Percentiles rank a stretch among this genome's conserved stretches.
phyloP scores from a whole-genome alignment of 495 filamentous ascomycete species.

The Aspergillus funiculosus region DNA sequence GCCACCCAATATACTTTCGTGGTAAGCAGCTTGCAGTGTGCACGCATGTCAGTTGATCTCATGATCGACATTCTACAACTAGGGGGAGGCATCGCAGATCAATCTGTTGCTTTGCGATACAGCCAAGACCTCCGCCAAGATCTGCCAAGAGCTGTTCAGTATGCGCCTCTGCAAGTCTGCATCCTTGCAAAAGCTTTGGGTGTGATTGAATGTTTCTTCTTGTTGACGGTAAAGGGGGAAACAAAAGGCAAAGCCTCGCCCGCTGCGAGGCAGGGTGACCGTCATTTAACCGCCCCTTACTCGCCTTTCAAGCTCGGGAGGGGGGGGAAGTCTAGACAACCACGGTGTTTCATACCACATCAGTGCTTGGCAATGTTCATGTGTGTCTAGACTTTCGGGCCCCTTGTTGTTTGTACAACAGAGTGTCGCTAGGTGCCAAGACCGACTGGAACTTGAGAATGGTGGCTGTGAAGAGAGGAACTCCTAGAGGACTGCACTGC shows the following conservation, averaged over 20 bases:
- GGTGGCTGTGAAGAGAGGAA: conserved; percentile 2
- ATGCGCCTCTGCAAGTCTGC: conserved; percentile 9
- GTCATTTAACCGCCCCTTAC: conserved; percentile 15
- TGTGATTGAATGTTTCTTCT: neutral
- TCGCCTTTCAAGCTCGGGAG: too few species aligned
- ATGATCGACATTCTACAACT: conserved; percentile 20
- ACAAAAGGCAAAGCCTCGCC: neutral
- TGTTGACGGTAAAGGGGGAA: conserved; percentile 3
- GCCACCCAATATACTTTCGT: neutral
- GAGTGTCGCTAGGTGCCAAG: conserved; percentile 4
- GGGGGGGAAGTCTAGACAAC: conserved; percentile 2
- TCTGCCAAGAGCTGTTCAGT: conserved; percentile 12
- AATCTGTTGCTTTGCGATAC: conserved; percentile 10
- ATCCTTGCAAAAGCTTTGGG: neutral
- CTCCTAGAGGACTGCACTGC: neutral
- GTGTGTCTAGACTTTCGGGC: conserved; percentile 8
- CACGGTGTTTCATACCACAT: conserved; percentile 20
- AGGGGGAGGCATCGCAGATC: conserved; percentile 15
- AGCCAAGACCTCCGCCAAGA: conserved; percentile 24
- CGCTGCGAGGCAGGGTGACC: too few species aligned
- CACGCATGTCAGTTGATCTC: conserved; percentile 10
- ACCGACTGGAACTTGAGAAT: neutral
- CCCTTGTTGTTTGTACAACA: conserved; percentile 4
- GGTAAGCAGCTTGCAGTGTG: neutral
- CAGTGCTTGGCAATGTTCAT: conserved; percentile 25